Conservation (phyloP, 805 yeast species). For the Torulaspora microellipsoides region DNA sequence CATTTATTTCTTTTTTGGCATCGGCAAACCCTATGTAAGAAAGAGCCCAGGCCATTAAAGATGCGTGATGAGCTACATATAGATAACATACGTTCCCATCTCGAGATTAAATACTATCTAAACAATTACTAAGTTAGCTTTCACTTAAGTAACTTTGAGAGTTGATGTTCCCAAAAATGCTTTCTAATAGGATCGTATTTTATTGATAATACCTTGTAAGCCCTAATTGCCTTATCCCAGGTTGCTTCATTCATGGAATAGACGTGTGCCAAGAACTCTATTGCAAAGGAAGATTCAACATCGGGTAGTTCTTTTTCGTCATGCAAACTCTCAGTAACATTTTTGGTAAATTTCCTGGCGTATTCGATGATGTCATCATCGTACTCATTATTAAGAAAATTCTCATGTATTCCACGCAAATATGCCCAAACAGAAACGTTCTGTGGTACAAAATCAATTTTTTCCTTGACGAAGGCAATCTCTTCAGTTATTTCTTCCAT, state of each 20-base stretch:
- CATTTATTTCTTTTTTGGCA: no score
- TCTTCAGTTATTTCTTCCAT: slow-evolving; percentile 41
- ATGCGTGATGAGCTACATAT: no score
- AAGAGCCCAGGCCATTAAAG: no score
- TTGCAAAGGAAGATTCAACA: slow-evolving; percentile 53
- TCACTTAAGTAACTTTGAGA: slow-evolving; percentile 3
- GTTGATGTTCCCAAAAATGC: slow-evolving; percentile 57
- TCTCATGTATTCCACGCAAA: slow-evolving; percentile 51
- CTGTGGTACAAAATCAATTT: slow-evolving; percentile 63
- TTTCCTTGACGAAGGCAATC: slow-evolving; percentile 44
- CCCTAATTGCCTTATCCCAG: slow-evolving; percentile 37
- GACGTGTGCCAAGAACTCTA: slow-evolving; percentile 57
- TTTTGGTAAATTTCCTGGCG: slow-evolving; percentile 40
- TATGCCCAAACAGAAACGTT: slow-evolving; percentile 89
- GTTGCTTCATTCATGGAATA: slow-evolving; percentile 32
- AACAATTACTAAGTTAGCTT: no score
- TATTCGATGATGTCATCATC: slow-evolving; percentile 43
- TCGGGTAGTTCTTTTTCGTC: slow-evolving; percentile 21
- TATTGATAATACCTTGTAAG: slow-evolving; percentile 48
- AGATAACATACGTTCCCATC: no score
- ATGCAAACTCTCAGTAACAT: slow-evolving; percentile 19
- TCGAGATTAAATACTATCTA: no score
- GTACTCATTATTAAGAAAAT: slow-evolving; percentile 21
- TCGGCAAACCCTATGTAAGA: no score
- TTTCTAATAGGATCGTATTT: slow-evolving; percentile 59